phyloP scores from a whole-genome alignment of 257 asterid genomes.

The Apocynum venetum region DNA sequence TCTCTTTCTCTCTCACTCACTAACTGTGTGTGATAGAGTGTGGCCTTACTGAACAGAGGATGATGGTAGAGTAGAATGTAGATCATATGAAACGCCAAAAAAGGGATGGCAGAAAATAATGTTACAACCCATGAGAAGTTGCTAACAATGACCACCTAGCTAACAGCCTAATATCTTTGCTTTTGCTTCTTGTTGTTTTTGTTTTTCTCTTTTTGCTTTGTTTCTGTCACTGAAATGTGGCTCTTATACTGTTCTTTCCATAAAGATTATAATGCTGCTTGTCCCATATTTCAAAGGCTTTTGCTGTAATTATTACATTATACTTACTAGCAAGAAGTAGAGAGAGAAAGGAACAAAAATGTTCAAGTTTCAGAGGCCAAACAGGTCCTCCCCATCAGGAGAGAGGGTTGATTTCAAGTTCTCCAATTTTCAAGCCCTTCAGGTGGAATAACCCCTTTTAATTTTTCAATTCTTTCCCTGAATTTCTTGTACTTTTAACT shows the following conservation, averaged over 20 bases:
- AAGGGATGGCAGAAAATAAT: slow-evolving; percentile 22
- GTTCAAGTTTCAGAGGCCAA: slow-evolving; percentile 65
- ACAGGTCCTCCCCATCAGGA: slow-evolving; percentile 36
- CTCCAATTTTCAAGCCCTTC: slow-evolving; percentile 87
- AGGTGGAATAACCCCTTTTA: slow-evolving; percentile 36
- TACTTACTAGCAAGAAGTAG: slow-evolving; percentile 12
- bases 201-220: slow-evolving; percentile 19
- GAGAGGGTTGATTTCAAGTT: slow-evolving; percentile 71
- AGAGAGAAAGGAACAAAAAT: slow-evolving; percentile 40
- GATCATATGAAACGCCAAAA: slow-evolving; percentile 21
- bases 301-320: slow-evolving; percentile 11
- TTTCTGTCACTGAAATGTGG: slow-evolving; percentile 28
- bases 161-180: slow-evolving; percentile 24
- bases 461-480: background rate
- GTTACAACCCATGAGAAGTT: slow-evolving; percentile 25
- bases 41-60: background rate
- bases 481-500: background rate
- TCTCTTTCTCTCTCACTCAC: slow-evolving; percentile 1
- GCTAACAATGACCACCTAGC: slow-evolving; percentile 55
- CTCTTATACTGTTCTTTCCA: background rate
- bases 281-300: slow-evolving; percentile 9
- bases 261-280: slow-evolving; percentile 5
- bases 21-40: background rate
- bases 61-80: background rate
- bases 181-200: background rate